Percentiles rank a stretch among this genome's conserved stretches.
Evolutionary conservation across 192 early-diverging fungal genomes (phyloP).

Genomic region (Backusella tarrabulga): DNA sequence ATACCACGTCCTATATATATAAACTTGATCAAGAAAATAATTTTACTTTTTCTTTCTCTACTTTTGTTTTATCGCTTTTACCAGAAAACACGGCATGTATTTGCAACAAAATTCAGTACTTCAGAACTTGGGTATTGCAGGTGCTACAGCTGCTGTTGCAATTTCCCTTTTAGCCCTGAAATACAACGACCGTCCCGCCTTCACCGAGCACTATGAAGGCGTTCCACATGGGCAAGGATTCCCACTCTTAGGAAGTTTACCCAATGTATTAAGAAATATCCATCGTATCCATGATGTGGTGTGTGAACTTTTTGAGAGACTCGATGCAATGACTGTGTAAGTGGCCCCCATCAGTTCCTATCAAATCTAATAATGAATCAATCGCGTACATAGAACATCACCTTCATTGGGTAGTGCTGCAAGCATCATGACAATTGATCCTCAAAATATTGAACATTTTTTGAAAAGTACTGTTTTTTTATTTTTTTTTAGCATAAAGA

Average conservation of each 20-base stretch:
- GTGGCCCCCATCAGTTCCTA: not conserved
- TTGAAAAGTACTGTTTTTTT: slow-evolving; percentile 23
- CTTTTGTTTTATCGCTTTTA: not conserved
- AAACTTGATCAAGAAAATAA: not conserved
- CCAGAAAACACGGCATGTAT: not conserved
- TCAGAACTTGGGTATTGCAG: not conserved
- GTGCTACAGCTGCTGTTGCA: not conserved
- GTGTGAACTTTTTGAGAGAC: not conserved
- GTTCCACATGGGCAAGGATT: slow-evolving; percentile 5
- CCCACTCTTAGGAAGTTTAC: slow-evolving; percentile 23
- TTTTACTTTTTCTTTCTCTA: not conserved
- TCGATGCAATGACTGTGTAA: slow-evolving; percentile 14
- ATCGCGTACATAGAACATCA: not conserved
- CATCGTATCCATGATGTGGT: slow-evolving; percentile 10
- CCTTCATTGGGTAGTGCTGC: slow-evolving; percentile 18
- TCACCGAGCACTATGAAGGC: slow-evolving; percentile 13
- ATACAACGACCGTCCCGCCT: slow-evolving; percentile 28
- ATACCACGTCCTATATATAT: not conserved
- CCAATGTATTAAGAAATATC: not conserved
- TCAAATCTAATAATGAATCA: not conserved
- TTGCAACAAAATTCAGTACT: not conserved
- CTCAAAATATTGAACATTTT: slow-evolving; percentile 34
- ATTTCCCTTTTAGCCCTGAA: slow-evolving; percentile 10
- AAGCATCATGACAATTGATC: slow-evolving; percentile 25
- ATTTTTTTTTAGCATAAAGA: not conserved